Conservation (phyloP, 352 stramenopile genomes). For the Pythium phragmiticola region DNA sequence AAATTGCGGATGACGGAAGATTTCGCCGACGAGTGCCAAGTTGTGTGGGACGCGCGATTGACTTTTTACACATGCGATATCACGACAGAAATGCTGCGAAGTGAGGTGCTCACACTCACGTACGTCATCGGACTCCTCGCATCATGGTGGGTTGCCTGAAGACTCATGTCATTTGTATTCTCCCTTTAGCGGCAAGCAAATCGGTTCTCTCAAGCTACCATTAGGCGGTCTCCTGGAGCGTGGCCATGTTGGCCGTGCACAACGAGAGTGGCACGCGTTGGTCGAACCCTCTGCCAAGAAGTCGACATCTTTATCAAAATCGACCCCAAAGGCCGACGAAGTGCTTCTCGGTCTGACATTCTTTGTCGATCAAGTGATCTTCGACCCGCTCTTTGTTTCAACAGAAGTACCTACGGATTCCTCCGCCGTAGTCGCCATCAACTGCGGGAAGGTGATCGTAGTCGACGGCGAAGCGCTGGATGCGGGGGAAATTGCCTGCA, state of each 20-base stretch:
- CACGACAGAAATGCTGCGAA: constrained; percentile 33
- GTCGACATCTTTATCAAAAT: constrained; percentile 4
- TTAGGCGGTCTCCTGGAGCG: constrained; percentile 23
- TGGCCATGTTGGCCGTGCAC: constrained; percentile 11
- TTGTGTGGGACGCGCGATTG: constrained; percentile 36
- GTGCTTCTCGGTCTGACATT: constrained; percentile 26
- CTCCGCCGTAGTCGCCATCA: not conserved
- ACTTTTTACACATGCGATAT: constrained; percentile 44
- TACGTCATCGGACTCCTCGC: constrained; percentile 15
- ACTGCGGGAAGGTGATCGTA: constrained; percentile 15
- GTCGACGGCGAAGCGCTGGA: not conserved
- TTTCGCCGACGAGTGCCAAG: constrained; percentile 8
- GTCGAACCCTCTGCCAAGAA: constrained; percentile 4
- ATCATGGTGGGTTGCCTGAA: not conserved
- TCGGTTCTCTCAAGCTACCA: constrained; percentile 40
- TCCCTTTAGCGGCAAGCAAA: constrained; percentile 26
- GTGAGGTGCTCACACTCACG: constrained; percentile 36
- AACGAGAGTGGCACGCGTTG: constrained; percentile 29
- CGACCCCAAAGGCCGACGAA: not conserved
- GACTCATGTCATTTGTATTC: not conserved
- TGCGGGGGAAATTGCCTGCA: constrained; percentile 13
- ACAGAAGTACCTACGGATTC: not conserved
- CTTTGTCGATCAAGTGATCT: constrained; percentile 32
- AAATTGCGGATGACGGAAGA: constrained; percentile 8
- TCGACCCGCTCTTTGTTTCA: constrained; percentile 17